phyloP scores from a whole-genome alignment of 78 protist genomes.

The Salpingoeca rosetta region DNA sequence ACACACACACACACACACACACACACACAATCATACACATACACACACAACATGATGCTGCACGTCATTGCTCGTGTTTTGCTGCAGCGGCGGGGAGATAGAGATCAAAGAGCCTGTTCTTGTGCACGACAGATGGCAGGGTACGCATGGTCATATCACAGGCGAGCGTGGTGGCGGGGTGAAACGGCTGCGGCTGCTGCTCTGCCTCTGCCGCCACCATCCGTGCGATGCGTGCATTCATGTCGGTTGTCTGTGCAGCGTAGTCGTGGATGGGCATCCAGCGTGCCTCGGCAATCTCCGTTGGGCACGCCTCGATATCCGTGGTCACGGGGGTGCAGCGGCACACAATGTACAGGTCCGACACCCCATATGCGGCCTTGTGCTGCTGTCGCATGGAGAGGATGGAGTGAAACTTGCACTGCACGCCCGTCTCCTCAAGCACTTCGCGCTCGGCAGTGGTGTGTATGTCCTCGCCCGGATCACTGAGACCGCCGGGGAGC shows the following conservation, averaged over 20 bases:
- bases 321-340: not conserved
- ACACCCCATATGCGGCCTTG: not conserved
- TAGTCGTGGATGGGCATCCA: constrained; percentile 12
- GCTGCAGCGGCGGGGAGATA: not conserved
- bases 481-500: constrained; percentile 35
- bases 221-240: not conserved
- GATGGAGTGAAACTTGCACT: not conserved
- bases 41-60: no score
- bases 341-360: constrained; percentile 21
- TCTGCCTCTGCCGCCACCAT: not conserved
- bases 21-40: no score
- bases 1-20: no score
- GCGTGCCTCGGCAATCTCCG: constrained; percentile 2
- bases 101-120: not conserved
- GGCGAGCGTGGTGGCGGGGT: not conserved
- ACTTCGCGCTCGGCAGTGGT: constrained; percentile 21
- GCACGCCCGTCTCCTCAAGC: constrained; percentile 34
- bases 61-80: not conserved
- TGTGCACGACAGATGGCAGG: not conserved
- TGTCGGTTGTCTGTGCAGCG: not conserved
- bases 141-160: not conserved
- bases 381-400: constrained; percentile 18
- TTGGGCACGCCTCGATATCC: not conserved
- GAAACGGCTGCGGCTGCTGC: no score
- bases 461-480: constrained; percentile 14